phyloP scores from a whole-genome alignment of 1,139 yeast genomes.

The Groenewaldozyma sp. region DNA sequence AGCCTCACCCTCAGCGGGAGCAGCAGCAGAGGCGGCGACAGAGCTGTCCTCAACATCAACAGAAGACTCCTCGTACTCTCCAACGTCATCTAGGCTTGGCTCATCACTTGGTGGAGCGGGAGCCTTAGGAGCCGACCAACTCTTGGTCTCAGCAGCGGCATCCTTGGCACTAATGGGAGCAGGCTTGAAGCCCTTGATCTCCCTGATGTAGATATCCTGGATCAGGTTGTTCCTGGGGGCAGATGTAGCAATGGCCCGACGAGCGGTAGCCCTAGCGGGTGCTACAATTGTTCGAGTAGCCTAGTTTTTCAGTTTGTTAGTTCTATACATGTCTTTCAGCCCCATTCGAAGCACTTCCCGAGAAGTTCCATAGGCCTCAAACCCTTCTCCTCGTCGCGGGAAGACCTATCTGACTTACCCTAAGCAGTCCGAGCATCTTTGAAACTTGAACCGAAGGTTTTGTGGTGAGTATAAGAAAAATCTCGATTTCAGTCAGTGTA shows the following conservation, averaged over 20 bases:
- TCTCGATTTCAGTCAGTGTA: background rate
- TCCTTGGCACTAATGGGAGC: slow-evolving; percentile 63
- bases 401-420: slow-evolving; percentile 1
- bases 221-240: slow-evolving; percentile 38
- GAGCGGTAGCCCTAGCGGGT: background rate
- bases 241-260: slow-evolving; percentile 1
- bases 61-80: slow-evolving; percentile 61
- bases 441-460: background rate
- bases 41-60: slow-evolving; percentile 57
- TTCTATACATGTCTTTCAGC: too few species aligned
- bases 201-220: slow-evolving; percentile 79
- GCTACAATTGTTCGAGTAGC: slow-evolving; percentile 1
- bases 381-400: too few species aligned
- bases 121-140: slow-evolving; percentile 69
- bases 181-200: slow-evolving; percentile 83
- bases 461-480: background rate
- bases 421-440: slow-evolving; percentile 1
- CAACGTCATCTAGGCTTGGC: slow-evolving; percentile 60
- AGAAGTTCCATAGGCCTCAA: too few species aligned
- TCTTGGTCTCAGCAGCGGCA: slow-evolving; percentile 69
- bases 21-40: slow-evolving; percentile 36
- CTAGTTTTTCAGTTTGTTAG: too few species aligned
- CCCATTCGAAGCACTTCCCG: too few species aligned
- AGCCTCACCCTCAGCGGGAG: slow-evolving; percentile 41
- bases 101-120: slow-evolving; percentile 68